A percentile compares a stretch with the other conserved stretches of the same genome.
Conservation (phyloP, 345 rosid genomes). For the Syzygium grande region DNA sequence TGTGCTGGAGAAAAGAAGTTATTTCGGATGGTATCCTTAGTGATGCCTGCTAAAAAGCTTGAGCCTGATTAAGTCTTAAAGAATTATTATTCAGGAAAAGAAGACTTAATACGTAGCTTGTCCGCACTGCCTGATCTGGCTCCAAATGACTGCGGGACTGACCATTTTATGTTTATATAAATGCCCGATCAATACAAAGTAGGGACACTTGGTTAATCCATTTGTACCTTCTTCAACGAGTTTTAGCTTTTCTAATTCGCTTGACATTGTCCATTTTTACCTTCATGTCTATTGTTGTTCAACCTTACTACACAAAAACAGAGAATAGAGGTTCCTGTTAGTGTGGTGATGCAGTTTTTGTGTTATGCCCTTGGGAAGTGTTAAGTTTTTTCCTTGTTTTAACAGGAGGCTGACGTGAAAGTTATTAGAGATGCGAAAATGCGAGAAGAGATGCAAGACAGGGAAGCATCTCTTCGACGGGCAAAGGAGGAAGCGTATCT, state of each 20-base stretch:
- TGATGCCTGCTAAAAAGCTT: neutral
- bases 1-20: neutral
- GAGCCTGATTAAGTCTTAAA: neutral
- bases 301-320: neutral
- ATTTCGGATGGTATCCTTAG: neutral
- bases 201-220: neutral
- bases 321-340: neutral
- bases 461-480: constrained; percentile 78
- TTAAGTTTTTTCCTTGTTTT: neutral
- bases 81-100: neutral
- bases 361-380: neutral
- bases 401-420: constrained; percentile 37
- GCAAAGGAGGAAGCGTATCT: constrained; percentile 71
- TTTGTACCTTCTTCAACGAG: neutral
- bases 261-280: neutral
- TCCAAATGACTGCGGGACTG: neutral
- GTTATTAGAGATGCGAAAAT: constrained; percentile 47
- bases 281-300: neutral
- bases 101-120: neutral
- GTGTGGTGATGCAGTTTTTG: neutral
- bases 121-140: neutral
- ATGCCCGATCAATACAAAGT: neutral
- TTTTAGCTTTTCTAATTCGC: neutral
- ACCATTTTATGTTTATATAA: neutral
- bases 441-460: constrained; percentile 51